A percentile compares a stretch with the other conserved stretches of the same genome.
phyloP scores from a whole-genome alignment of 441 rosid genomes.

The Gossypium gossypioides region DNA sequence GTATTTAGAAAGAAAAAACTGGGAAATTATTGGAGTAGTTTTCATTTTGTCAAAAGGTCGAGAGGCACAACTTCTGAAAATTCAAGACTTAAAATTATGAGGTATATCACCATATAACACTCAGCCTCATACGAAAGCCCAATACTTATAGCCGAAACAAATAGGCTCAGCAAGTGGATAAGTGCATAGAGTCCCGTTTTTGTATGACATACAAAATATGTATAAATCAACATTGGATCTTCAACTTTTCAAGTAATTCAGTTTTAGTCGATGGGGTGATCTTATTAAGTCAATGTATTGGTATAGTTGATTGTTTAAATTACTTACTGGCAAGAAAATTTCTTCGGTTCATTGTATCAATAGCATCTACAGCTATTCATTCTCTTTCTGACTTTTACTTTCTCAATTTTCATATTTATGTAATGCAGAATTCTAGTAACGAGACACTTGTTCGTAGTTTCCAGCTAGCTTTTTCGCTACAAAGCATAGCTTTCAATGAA shows the following conservation, averaged over 20 bases:
- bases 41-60: background rate
- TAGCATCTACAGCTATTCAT: slow-evolving; percentile 2
- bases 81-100: background rate
- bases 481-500: slow-evolving; percentile 53
- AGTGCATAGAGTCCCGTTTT: background rate
- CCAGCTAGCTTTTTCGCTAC: slow-evolving; percentile 87
- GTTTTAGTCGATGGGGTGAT: no score
- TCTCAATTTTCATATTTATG: slow-evolving; percentile 5
- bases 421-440: slow-evolving; percentile 70
- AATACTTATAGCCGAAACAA: background rate
- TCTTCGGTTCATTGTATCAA: background rate
- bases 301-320: background rate
- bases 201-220: background rate
- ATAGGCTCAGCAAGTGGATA: background rate
- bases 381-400: background rate
- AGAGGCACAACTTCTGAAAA: background rate
- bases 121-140: background rate
- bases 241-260: no score
- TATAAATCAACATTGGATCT: background rate
- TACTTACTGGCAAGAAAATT: background rate
- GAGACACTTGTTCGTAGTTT: slow-evolving; percentile 71
- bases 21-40: background rate
- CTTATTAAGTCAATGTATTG: background rate
- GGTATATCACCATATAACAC: background rate
- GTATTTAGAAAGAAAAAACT: background rate